Evolutionary conservation across 2,329 filamentous ascomycete genomes (phyloP), one percentile per base, ranked within the genome.

Genomic region (Exophiala alcalophila): DNA sequence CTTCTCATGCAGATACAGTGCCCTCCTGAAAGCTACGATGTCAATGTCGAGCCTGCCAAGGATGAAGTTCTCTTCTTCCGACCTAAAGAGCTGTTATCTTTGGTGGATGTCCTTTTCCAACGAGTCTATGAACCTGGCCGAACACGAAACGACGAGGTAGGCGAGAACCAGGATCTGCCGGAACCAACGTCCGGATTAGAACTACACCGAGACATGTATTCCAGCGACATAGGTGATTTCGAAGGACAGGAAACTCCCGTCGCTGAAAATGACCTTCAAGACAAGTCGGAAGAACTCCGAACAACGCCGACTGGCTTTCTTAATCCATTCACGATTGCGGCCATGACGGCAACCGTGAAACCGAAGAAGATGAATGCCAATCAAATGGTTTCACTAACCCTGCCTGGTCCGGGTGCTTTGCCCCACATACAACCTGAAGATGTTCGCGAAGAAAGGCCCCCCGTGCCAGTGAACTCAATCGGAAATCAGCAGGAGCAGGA

Each of bases 1-100:
- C 53, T 81, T 8, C 74, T 65, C 47, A 55, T 83, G 36, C 70
- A 75, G 23, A 68, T 83, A 6, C 53, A 55, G 2, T 83, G 78
- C 57, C 72, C 73, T 2, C 54, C 57, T 7, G 72, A 68, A 5
- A 73, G 66, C 29, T 83, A 83, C 56, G 80, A 83, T 60, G 67
- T 72, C 4, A 83, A 82, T 47, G 64, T 83, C 24, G 80, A 83
- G 53, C 78, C 80, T 3, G 70, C 73, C 1, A 83, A 83, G 55
- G 77, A 82, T 55, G 75, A 82, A 58, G 68, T 82, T 1, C 54
- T 81, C 2, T 81, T 83, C 53, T 70, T 72, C 21, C 64, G 80
- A 31, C 57, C 63, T 2, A 55, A 59, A 3, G 14, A 57, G 0
- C 55, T 83, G 3, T 24, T 80, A 4, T 57, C 56, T 3, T 52